Base-by-base conservation (phyloP, 257 asterid species). In the Nicotiana knightiana region DNA sequence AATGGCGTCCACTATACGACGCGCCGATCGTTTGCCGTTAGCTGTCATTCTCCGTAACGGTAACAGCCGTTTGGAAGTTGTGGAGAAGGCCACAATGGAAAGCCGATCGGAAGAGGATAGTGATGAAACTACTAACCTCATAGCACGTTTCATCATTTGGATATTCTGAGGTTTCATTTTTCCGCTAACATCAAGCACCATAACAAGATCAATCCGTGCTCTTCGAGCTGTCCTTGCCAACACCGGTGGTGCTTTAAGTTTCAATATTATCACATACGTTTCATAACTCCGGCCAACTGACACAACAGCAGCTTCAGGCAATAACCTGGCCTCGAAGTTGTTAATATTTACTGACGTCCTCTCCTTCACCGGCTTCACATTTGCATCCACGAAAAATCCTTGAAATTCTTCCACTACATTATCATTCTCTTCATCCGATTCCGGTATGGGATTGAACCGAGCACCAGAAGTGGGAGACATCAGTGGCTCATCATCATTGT, bases 401-500 rank as follows among this genome's bases (percentile, higher is more conserved):
- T 92, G 97, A 61, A 93, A 94, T n/a, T 96, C 99, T 5, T 76
- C 85, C 8, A 28, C 53, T 4, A 46, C 67, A 26, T 68, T 77
- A 39, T 89, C 98, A 48, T 28, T 80, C 6, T 93, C 97, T 67
- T 91, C 97, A 7, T 93, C 98, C 7, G 97, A 93, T 78, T 96
- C 99, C 1, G 91, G 97, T 10, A 96, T 96, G 9, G 99, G 92
- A 76, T 90, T 92, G 86, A 96, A 96, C 24, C 96, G 87, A 18
- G 91, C 90, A 18, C 92, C 94, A 4, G 92, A 87, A 0, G 91
- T 89, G 0, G 97, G 96, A 6, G 98, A 94, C 26, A 92, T 87
- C 24, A 96, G 84, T 0, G 99, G 97, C 86, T 96, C 99, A 18
- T 96, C 99, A 57, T 96, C 99, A 63, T 96, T 91, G 62, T 96